Conservation (phyloP, 495 filamentous ascomycete genomes). For the Parathielavia appendiculata region DNA sequence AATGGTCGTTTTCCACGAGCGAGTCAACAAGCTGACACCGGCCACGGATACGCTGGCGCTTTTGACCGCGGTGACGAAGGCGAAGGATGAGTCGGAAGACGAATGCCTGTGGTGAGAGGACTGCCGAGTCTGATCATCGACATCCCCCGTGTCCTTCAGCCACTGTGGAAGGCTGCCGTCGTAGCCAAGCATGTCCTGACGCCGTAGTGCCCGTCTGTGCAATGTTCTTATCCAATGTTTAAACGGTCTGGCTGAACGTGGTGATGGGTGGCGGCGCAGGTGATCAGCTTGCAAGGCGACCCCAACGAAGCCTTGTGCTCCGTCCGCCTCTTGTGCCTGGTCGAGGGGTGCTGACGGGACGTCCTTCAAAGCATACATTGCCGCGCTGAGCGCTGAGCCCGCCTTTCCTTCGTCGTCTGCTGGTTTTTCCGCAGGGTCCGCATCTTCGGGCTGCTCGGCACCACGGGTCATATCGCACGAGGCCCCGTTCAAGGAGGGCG, state of each 20-base stretch:
- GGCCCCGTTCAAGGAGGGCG: constrained; percentile 7
- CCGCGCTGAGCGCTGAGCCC: constrained; percentile 20
- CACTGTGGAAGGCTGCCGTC: constrained; percentile 39
- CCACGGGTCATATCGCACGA: not conserved
- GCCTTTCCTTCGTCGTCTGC: constrained; percentile 17
- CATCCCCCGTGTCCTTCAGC: constrained; percentile 29
- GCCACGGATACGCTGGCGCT: constrained; percentile 69
- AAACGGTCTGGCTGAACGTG: constrained; percentile 39
- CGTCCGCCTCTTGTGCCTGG: constrained; percentile 24
- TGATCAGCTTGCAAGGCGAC: constrained; percentile 8
- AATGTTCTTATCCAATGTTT: constrained; percentile 56
- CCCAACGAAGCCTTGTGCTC: constrained; percentile 27
- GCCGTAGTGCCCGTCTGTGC: constrained; percentile 43
- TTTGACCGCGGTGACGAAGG: constrained; percentile 67
- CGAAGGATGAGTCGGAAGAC: constrained; percentile 66
- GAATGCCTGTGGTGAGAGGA: constrained; percentile 48
- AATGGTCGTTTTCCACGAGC: constrained; percentile 51
- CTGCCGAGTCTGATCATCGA: constrained; percentile 21
- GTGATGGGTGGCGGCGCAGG: constrained; percentile 16
- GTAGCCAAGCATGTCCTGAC: constrained; percentile 29
- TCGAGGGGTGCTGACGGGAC: constrained; percentile 36
- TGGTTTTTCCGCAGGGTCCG: not conserved
- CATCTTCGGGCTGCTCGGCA: not conserved
- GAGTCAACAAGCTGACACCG: constrained; percentile 58
- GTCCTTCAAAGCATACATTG: constrained; percentile 41